Evolutionary conservation across 495 filamentous ascomycete genomes (phyloP), one percentile per base, ranked within the genome.

Genomic region (Podospora appendiculata): DNA sequence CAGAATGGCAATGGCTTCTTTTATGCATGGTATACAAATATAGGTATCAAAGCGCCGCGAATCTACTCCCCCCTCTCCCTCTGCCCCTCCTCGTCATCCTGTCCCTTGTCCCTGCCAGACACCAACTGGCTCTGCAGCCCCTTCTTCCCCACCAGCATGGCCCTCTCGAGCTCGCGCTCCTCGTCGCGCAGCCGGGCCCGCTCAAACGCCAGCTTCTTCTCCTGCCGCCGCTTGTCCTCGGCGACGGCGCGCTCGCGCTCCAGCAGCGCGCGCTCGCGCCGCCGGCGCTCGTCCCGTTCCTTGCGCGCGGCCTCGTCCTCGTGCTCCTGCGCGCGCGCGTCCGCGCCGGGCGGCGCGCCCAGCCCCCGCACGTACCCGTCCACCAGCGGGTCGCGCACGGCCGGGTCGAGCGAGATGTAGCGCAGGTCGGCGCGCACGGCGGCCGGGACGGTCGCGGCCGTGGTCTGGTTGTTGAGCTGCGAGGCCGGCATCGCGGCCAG

Each of bases 341-440:
- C 47, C 0, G n/a, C 51, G 34, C 81, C 76, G 0, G 88, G 88
- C 6, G 87, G 78, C 3, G 84, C 72, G 14, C 78, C 78, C 2
- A 97, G 67, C 2, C 82, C 87, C 40, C 84, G 78, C 25, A 97
- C 85, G 61, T 88, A 89, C 3, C 80, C 77, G 62, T 87, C 81
- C 16, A 95, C 77, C 8, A 98, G 72, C 10, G 82, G 75, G 61
- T 95, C 83, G 8, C 93, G 80, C 11, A 77, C 70, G 32, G 80
- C 74, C 0, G 82, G 65, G n/a, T 85, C 73, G 8, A 95, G 73
- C n/a, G 86, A 82, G 47, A 95, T 85, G 58, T 86, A 97, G 45
- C 88, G 82, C 14, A 95, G 61, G 67, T 97, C 90, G 0, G 80
- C 75, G 8, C 91, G 69, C 3, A 98, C 66, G 17, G 75, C 61